Conservation (phyloP, 805 yeast species). For the Ogataea henricii region DNA sequence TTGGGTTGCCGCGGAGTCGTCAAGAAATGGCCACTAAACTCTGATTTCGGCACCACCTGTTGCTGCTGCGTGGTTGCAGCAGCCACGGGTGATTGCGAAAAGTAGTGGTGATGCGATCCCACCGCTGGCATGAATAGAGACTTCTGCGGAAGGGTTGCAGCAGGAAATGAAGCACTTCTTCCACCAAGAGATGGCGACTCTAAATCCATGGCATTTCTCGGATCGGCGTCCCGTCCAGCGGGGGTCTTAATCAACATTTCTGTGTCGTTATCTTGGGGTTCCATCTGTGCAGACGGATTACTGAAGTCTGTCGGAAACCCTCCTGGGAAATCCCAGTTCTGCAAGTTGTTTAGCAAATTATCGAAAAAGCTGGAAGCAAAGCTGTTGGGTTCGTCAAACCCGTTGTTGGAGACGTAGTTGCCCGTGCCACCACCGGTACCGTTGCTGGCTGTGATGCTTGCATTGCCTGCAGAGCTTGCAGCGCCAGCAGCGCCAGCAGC, state of each 20-base stretch:
- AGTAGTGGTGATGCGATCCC: neutral
- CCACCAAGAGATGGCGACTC: conserved; percentile 1
- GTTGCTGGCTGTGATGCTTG: neutral
- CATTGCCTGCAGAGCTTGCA: neutral
- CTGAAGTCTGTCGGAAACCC: neutral
- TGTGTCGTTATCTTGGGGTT: neutral
- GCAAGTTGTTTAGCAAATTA: conserved; percentile 26
- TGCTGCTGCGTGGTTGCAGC: neutral
- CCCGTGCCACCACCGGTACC: neutral
- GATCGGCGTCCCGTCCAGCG: neutral
- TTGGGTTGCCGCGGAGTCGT: conserved; percentile 1
- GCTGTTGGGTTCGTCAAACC: conserved; percentile 14
- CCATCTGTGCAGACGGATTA: neutral
- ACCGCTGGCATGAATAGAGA: conserved; percentile 5
- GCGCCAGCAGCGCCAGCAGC: too few relatives aligned
- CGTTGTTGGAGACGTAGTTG: conserved; percentile 2
- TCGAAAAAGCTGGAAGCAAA: conserved; percentile 21
- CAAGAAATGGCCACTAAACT: neutral
- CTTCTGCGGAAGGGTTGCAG: neutral
- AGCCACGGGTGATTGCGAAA: neutral
- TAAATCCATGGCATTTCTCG: neutral
- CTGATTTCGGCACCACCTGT: neutral
- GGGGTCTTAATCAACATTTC: neutral
- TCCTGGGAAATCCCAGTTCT: conserved; percentile 24
- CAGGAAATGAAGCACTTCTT: conserved; percentile 1